Conservation (phyloP, 352 stramenopile species). For the Globisporangium rhizosaccharum region DNA sequence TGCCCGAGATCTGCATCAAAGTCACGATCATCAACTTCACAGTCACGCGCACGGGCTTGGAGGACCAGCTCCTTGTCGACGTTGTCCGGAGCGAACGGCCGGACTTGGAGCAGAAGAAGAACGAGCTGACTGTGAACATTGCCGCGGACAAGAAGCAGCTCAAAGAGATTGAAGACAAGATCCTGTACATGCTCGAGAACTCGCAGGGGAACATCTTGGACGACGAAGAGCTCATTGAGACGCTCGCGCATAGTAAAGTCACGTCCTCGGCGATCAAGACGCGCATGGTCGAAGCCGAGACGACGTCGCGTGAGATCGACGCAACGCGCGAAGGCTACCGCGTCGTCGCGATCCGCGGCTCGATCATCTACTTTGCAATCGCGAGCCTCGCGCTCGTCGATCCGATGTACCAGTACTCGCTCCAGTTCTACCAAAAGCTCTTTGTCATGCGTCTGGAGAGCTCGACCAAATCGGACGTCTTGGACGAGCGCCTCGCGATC, state of each 20-base stretch:
- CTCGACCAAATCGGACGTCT: slow-evolving; percentile 71
- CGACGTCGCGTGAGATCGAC: slow-evolving; percentile 89
- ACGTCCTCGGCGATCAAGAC: slow-evolving; percentile 89
- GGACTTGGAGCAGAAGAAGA: slow-evolving; percentile 91
- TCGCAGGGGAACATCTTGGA: slow-evolving; percentile 93
- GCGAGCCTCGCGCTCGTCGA: slow-evolving; percentile 89
- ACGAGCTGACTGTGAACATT: slow-evolving; percentile 91
- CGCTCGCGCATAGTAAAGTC: slow-evolving; percentile 85
- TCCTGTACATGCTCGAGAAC: slow-evolving; percentile 91
- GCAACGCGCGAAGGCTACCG: slow-evolving; percentile 89
- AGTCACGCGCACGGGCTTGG: slow-evolving; percentile 87
- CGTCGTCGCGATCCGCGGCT: slow-evolving; percentile 85
- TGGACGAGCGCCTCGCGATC: slow-evolving; percentile 83
- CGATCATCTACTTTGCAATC: slow-evolving; percentile 94
- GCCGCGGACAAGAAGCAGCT: slow-evolving; percentile 90
- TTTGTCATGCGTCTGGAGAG: slow-evolving; percentile 88
- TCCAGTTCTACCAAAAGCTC: slow-evolving; percentile 93
- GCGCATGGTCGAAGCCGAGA: slow-evolving; percentile 87
- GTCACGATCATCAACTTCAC: slow-evolving; percentile 95
- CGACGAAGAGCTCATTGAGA: slow-evolving; percentile 92
- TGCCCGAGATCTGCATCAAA: slow-evolving; percentile 94
- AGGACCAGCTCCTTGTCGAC: slow-evolving; percentile 92
- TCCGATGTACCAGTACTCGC: slow-evolving; percentile 94
- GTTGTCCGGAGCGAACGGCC: slow-evolving; percentile 90
- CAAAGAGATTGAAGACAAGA: slow-evolving; percentile 94